phyloP scores from a whole-genome alignment of 306 rosid genomes.

The Corylus americana region DNA sequence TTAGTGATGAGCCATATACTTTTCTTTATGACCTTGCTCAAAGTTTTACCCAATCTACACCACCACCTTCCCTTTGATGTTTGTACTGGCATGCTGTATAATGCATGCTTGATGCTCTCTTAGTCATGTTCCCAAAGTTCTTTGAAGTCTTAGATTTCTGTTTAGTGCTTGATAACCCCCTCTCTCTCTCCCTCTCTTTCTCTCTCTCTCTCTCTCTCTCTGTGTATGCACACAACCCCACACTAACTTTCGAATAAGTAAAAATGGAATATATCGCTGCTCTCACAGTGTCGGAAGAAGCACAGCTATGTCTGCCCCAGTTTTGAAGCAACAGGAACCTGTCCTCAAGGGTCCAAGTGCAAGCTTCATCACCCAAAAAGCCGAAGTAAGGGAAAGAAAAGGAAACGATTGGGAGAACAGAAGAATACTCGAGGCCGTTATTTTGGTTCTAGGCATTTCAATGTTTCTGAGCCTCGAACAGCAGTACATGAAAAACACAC shows the following conservation, averaged over 20 bases:
- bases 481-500: slow-evolving; percentile 31
- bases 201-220: background rate
- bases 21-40: background rate
- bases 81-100: background rate
- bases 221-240: slow-evolving; percentile 7
- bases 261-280: slow-evolving; percentile 34
- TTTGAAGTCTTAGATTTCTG: slow-evolving; percentile 6
- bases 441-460: slow-evolving; percentile 49
- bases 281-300: slow-evolving; percentile 87
- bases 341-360: slow-evolving; percentile 68
- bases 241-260: slow-evolving; percentile 36
- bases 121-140: background rate
- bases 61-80: background rate
- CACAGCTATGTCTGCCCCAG: slow-evolving; percentile 82
- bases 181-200: background rate
- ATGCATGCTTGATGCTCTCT: background rate
- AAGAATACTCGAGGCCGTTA: slow-evolving; percentile 62
- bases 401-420: slow-evolving; percentile 57
- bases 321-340: slow-evolving; percentile 83
- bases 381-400: slow-evolving; percentile 65
- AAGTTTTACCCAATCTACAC: background rate
- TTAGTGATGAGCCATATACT: background rate
- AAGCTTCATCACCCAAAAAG: slow-evolving; percentile 88
- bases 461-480: slow-evolving; percentile 36
- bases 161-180: slow-evolving; percentile 12